phyloP scores from a whole-genome alignment of 2,329 filamentous ascomycete genomes.

The Fusarium marasasianum region DNA sequence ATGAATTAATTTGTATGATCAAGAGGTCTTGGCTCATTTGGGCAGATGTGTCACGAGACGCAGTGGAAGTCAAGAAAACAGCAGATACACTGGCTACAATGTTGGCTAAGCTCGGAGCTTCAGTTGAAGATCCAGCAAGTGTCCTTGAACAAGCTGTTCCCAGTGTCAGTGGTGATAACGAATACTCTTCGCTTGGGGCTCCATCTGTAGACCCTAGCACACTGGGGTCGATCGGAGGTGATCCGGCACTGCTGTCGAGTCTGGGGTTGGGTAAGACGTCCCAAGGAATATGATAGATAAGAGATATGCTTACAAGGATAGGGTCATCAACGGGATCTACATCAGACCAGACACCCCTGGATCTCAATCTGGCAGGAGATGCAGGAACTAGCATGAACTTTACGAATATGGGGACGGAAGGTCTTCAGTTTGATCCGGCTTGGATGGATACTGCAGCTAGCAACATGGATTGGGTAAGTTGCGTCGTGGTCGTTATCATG shows the following conservation, averaged over 20 bases:
- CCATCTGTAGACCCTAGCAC: conserved; percentile 36
- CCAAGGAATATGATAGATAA: background rate
- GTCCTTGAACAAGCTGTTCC: background rate
- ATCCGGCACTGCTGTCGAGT: conserved; percentile 32
- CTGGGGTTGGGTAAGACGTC: conserved; percentile 37
- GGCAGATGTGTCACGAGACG: conserved; percentile 50
- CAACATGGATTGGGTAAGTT: conserved; percentile 53
- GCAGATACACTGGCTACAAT: conserved; percentile 57
- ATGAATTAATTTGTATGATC: conserved; percentile 53
- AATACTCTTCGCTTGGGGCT: conserved; percentile 30
- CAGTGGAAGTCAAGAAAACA: conserved; percentile 57
- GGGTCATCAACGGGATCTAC: conserved; percentile 32
- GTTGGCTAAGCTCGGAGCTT: conserved; percentile 53
- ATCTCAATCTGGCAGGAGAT: conserved; percentile 30
- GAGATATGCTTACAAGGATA: conserved; percentile 27
- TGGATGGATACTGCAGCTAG: conserved; percentile 48
- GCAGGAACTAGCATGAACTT: conserved; percentile 35
- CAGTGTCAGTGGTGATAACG: conserved; percentile 3
- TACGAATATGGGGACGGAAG: conserved; percentile 31
- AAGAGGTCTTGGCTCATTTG: conserved; percentile 56
- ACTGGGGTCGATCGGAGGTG: conserved; percentile 28
- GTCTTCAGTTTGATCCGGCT: conserved; percentile 47
- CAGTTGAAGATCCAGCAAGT: conserved; percentile 34
- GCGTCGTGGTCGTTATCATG: background rate
- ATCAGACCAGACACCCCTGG: conserved; percentile 33